Base-by-base conservation (phyloP, 805 yeast genomes). In the Phaffomyces thermotolerans region DNA sequence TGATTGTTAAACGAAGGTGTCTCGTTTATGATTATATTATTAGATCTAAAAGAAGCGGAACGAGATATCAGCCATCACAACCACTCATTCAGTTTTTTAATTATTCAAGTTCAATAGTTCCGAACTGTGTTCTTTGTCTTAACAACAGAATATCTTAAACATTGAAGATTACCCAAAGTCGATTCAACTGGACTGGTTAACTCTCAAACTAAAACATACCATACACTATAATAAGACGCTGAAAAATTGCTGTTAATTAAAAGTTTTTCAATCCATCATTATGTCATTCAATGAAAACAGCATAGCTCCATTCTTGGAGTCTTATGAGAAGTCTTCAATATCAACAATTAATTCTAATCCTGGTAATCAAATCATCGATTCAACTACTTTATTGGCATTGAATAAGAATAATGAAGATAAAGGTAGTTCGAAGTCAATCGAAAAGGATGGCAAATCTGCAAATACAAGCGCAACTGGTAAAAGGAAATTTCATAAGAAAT, bases 401-500 rank as follows among this genome's bases (percentile, higher is more conserved):
- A 12, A 27, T 20, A 20, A 20, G 22, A 20, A 20, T 20, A 20
- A 4, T 27, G 29, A 27, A 27, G 14, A 9, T 27, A 9, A 27
- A 8, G 5, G 24, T 14, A 51, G 6, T 36, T 30, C 9, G 14
- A 29, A 31, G 5, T 55, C 66, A n/a, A 54, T 65, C 18, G 66
- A 65, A 41, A 57, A 64, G 14, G 67, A 65, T 43, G 71, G 71
- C 6, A 67, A 68, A 47, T 63, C 57, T 34, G 71, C 64, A 8
- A 63, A 66, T 38, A 64, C 56, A 45, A 62, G 67, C 1, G 66
- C 84, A 0, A 76, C 80, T 0, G 87, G 84, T 6, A 90, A 88
- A 64, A 73, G 97, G 37, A 84, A 86, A 56, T 91, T 83, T 56
- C 98, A 91, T 60, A 84, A 81, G 47, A 91, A 91, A 63, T 84